Evolutionary conservation across 192 early-diverging fungal genomes (phyloP), one percentile per base, ranked within the genome.

Genomic region (Coemansia sp.): DNA sequence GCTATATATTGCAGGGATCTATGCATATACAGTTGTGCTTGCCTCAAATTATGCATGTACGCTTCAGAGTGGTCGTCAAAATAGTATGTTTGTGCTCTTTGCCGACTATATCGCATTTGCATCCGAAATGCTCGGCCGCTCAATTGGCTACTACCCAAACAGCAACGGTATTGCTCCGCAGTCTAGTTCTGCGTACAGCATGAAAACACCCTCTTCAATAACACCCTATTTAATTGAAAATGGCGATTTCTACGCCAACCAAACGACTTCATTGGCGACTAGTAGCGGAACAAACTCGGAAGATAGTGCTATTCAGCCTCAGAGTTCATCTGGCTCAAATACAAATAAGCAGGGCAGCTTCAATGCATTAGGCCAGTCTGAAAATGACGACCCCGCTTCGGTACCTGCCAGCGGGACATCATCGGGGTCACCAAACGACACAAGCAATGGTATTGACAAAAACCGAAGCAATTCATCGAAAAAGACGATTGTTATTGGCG

Each of bases 31-130:
- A n/a, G 14, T 15, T 19, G 13, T 17, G 30, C 7, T 17, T 2
- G 2, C 19, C 30, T 11, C 15, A 10, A 25, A 6, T 1, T 4
- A 30, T 13, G 4, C 13, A 4, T 54, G 52, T 14, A 54, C 52
- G 17, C 19, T 54, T 10, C 27, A n/a, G 19, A 31, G 1, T 3
- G 6, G 6, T 1, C 45, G 6, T 1, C 45, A 54, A 30, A 30
- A 31, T 9, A 54, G 52, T 30, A n/a, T 31, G 2, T 54, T 33
- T 33, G 28, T 54, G 3, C 6, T 54, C 3, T 33, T 54, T 33
- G 52, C 52, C 23, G 52, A 54, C 52, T 54, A 54, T 33, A 54
- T 54, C 33, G 52, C 52, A 17, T 54, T 54, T 54, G 52, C 52
- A 20, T 8, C 2, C 27, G 33, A 54, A 14, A 30, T 54, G 0